Base-by-base conservation (phyloP, 345 rosid genomes). In the rapeseed (Brassica napus) region DNA sequence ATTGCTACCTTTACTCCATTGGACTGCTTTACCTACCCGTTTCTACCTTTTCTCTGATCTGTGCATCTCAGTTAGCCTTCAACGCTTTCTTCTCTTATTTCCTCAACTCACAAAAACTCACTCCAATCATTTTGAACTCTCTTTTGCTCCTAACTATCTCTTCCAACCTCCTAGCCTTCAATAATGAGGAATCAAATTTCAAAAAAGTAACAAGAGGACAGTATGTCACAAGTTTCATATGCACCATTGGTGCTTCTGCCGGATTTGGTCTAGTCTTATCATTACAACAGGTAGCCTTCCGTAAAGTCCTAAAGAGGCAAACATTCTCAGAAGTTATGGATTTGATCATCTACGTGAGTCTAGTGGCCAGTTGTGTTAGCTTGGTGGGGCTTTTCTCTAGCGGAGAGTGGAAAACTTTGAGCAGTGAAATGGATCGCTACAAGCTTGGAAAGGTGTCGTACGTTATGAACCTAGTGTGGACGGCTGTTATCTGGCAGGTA, bases 11-110 rank as follows among this genome's bases (percentile, higher is more conserved):
- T 9, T 87, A 82, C 68, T 88, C 89, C 11, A 60, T 79, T 3
- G 92, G 92, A 31, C 75, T 88, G 12, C 72, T 66, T n/a, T 82
- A 86, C 80, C 84, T 90, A 69, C 97, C 91, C 0, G 87, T 88
- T 7, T 87, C 92, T 10, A 89, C 91, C 1, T 86, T 14, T 70
- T 83, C 89, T 3, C 79, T 88, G 10, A 75, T 88, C n/a, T 78
- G 86, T 69, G 86, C 90, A 30, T 83, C 90, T 11, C 90, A 86
- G 23, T 26, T 86, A 70, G 89, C 84, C 71, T 88, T 92, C 83
- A 90, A 85, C 49, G 84, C 88, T 55, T 68, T 85, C 47, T 86
- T 90, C 82, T 87, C 92, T 1, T 85, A 26, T 59, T 85, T 88
- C 84, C 77, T 91, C 68, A 78, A 88, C 65, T 77, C 82, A 0